phyloP scores from a whole-genome alignment of 495 filamentous ascomycete genomes.

The Cetradonia linearis region DNA sequence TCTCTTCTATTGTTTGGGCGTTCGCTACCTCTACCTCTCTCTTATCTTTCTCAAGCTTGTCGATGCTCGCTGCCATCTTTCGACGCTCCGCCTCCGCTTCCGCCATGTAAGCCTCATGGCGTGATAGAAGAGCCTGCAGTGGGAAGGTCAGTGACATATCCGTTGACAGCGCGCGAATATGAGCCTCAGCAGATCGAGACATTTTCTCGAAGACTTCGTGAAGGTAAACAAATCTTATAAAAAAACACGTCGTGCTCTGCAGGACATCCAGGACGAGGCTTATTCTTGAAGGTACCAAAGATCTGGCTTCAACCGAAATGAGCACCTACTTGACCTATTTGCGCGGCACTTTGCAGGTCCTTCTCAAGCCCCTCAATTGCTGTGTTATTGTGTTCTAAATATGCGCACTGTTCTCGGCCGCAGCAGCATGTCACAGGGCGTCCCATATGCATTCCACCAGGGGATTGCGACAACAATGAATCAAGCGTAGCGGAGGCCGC shows the following conservation, averaged over 20 bases:
- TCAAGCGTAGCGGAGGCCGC: constrained; percentile 17
- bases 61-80: constrained; percentile 58
- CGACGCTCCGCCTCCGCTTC: constrained; percentile 76
- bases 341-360: constrained; percentile 73
- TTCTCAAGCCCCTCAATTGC: constrained; percentile 72
- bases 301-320: not conserved
- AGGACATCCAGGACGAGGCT: not conserved
- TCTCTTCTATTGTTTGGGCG: constrained; percentile 64
- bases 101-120: constrained; percentile 86
- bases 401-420: constrained; percentile 67
- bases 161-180: not conserved
- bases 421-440: constrained; percentile 59
- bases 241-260: not conserved
- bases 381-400: constrained; percentile 65
- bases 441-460: constrained; percentile 12
- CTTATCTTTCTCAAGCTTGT: constrained; percentile 68
- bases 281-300: constrained; percentile 7
- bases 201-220: not conserved
- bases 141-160: constrained; percentile 54
- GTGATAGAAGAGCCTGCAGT: constrained; percentile 76
- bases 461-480: constrained; percentile 20
- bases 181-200: not conserved
- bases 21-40: constrained; percentile 62
- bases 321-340: constrained; percentile 69
- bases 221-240: not conserved